Percentiles rank a stretch among this genome's conserved stretches.
Conservation (phyloP, 352 stramenopile genomes). For the Globisporangium okanoganense region DNA sequence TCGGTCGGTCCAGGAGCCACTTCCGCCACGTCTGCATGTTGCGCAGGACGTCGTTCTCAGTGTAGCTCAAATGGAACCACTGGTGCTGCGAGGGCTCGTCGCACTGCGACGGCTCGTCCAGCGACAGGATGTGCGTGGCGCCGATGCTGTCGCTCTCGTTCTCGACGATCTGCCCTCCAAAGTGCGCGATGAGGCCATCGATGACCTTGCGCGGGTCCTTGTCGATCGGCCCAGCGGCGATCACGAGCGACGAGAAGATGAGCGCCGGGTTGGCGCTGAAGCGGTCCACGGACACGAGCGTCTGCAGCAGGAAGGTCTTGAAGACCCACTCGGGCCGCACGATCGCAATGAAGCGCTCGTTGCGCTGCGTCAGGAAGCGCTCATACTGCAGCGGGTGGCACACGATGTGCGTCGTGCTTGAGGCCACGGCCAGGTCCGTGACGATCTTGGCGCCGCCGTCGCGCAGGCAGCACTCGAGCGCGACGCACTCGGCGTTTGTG, state of each 20-base stretch:
- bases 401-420: constrained; percentile 66
- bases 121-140: constrained; percentile 70
- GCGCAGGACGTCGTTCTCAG: constrained; percentile 35
- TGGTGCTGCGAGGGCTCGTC: constrained; percentile 36
- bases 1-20: constrained; percentile 29
- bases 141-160: constrained; percentile 34
- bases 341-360: constrained; percentile 67
- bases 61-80: constrained; percentile 40
- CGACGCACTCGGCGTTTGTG: constrained; percentile 26
- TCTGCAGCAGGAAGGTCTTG: constrained; percentile 62
- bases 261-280: constrained; percentile 76
- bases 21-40: constrained; percentile 39
- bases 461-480: constrained; percentile 56
- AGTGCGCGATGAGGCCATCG: constrained; percentile 73
- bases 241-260: constrained; percentile 74
- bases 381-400: constrained; percentile 55
- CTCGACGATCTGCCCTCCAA: constrained; percentile 75
- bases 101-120: constrained; percentile 35
- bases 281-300: constrained; percentile 52
- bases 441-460: constrained; percentile 57
- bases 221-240: constrained; percentile 66
- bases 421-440: constrained; percentile 18
- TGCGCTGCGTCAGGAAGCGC: constrained; percentile 39
- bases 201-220: constrained; percentile 82
- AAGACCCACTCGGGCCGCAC: constrained; percentile 82